Evolutionary conservation across 345 rosid genomes (phyloP), one percentile per base, ranked within the genome.

Genomic region (Kandelia obovata): DNA sequence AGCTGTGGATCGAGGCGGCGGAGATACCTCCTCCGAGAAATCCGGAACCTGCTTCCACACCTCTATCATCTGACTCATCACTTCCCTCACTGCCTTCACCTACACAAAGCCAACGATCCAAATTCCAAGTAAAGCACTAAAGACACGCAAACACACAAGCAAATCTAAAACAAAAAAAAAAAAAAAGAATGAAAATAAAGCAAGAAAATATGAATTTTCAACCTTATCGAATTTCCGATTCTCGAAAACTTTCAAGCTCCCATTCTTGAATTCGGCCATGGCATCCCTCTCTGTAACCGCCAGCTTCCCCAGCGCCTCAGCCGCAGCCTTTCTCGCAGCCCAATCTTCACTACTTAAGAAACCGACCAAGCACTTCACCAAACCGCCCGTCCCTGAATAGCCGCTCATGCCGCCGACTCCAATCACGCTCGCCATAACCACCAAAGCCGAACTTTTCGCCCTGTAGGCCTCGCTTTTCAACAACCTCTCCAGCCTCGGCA

Each of bases 41-140:
- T 94, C 98, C 0, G 96, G 92, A 55, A 94, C 84, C 83, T 87
- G 89, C 80, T 86, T 91, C 98, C 98, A 94, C 1, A 93, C 93
- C 71, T 94, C 93, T 70, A 94, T 72, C 91, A 85, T 86, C 84
- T 89, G 86, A 73, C 57, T 83, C 96, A 94, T 91, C 79, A 85
- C 96, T 67, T 91, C 97, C 85, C 98, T 88, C 16, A 83, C 89
- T 56, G 89, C 92, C 86, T 88, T 94, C 76, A 91, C 97, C 98
- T 94, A 65, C 69, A 70, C 23, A 64, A 49, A 61, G 21, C 20
- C 52, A 28, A 52, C 21, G n/a, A 46, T 31, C 60, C 71, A 61
- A 60, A 35, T 55, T 61, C 52, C 31, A 47, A 21, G n/a, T 3
- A 52, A 49, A 67, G 51, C 43, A 68, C n/a, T 31, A 52, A 51